Evolutionary conservation across 345 rosid species (phyloP).

Genomic region (Populus nigra): DNA sequence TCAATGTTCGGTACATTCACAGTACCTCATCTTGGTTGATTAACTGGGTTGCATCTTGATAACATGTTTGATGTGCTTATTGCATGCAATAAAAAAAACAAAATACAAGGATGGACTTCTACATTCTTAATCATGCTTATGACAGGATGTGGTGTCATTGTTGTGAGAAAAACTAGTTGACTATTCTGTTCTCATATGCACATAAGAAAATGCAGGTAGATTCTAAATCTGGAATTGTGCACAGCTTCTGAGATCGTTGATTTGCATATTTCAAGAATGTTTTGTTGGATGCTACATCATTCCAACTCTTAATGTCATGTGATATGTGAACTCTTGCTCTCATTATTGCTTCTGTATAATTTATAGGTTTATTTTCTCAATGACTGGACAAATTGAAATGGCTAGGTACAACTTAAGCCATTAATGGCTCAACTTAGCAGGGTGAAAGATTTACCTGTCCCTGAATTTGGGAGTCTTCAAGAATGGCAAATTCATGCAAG

Average conservation of each 20-base stretch:
- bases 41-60: too few relatives aligned
- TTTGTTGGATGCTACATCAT: not conserved
- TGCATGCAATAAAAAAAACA: too few relatives aligned
- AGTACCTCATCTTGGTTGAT: too few relatives aligned
- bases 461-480: conserved; percentile 70
- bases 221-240: not conserved
- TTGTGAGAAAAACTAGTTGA: too few relatives aligned
- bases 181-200: not conserved
- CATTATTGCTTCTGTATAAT: not conserved
- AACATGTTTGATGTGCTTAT: too few relatives aligned
- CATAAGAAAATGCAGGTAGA: not conserved
- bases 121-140: too few relatives aligned
- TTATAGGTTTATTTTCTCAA: not conserved
- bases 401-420: conserved; percentile 72
- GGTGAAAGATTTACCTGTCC: conserved; percentile 74
- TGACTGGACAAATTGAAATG: conserved; percentile 19
- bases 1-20: too few relatives aligned
- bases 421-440: conserved; percentile 66
- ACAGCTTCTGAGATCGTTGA: not conserved
- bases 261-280: not conserved
- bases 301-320: not conserved
- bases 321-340: conserved; percentile 4
- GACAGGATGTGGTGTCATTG: too few relatives aligned
- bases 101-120: too few relatives aligned
- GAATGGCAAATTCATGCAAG: conserved; percentile 94